phyloP scores from a whole-genome alignment of 192 early-diverging fungal genomes.

The Backusella westeae region DNA sequence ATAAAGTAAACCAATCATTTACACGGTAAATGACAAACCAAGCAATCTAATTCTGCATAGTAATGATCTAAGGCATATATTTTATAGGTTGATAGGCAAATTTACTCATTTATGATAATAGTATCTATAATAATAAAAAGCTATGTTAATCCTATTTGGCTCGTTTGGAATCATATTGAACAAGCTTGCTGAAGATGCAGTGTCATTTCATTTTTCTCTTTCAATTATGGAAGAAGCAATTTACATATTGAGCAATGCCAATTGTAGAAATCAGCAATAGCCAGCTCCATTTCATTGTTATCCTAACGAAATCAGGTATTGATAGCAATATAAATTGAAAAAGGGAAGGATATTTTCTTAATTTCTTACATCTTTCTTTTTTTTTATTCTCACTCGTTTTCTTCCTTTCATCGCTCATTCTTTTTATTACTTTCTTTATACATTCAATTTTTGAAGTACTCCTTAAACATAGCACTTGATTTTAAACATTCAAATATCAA shows the following conservation, averaged over 20 bases:
- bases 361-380: not conserved
- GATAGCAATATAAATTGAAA: not conserved
- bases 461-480: not conserved
- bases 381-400: not conserved
- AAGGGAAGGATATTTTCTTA: not conserved
- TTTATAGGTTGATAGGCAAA: not conserved
- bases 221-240: not conserved
- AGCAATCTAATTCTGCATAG: not conserved
- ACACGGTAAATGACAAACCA: not conserved
- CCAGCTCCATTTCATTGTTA: not conserved
- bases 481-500: not conserved
- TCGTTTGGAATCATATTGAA: not conserved
- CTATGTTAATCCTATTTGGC: not conserved
- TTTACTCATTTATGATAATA: not conserved
- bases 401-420: not conserved
- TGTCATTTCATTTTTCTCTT: not conserved
- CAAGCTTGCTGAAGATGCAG: not conserved
- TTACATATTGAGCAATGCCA: not conserved
- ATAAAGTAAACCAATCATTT: not conserved
- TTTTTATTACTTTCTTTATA: not conserved
- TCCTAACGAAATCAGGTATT: not conserved
- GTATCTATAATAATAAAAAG: not conserved
- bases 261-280: not conserved
- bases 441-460: not conserved
- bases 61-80: not conserved